Evolutionary conservation across 257 asterid genomes (phyloP), one percentile per base, ranked within the genome.

Genomic region (Nicotiana noctiflora): DNA sequence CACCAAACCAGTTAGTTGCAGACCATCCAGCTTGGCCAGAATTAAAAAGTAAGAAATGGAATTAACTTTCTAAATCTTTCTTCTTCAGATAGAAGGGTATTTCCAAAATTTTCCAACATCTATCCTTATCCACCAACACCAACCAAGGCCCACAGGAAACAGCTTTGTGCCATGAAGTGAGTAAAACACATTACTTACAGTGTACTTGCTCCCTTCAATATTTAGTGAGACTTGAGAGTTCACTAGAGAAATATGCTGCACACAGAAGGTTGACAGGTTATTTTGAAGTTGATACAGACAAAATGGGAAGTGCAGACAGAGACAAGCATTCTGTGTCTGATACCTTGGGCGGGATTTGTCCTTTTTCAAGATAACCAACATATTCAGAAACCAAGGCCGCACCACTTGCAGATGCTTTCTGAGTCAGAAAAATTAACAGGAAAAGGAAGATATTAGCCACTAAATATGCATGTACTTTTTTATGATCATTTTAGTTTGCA

Each of bases 331-430:
- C 25, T 79, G n/a, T 29, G 64, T 40, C 61, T n/a, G 53, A 46
- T 86, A 96, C 99, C 98, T 92, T 96, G 1, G 99, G 99, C 37
- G 99, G 99, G 81, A 96, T 96, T 84, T 96, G 99, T 83, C 99
- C 99, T 81, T 96, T 96, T 76, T 96, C 99, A 84, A 96, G 99
- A 88, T 96, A 96, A 76, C 99, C 99, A 86, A 96, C 88, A 85
- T 96, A 96, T 67, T 96, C 98, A 56, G 99, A 94, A 83, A 96
- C 98, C 91, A 87, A 88, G 32, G 97, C 95, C 53, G 98, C 97
- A 88, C 99, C 94, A 85, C 97, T 94, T 76, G 98, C 92, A 83
- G 98, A 93, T 86, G 98, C 99, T 96, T 96, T 92, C 99, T 96
- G 97, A 79, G 84, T 51, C 56, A 4, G 56, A 13, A 51, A 66